Evolutionary conservation across 2,329 filamentous ascomycete species (phyloP), one percentile per base, ranked within the genome.

Genomic region (Tolypocladium ophioglossoides): DNA sequence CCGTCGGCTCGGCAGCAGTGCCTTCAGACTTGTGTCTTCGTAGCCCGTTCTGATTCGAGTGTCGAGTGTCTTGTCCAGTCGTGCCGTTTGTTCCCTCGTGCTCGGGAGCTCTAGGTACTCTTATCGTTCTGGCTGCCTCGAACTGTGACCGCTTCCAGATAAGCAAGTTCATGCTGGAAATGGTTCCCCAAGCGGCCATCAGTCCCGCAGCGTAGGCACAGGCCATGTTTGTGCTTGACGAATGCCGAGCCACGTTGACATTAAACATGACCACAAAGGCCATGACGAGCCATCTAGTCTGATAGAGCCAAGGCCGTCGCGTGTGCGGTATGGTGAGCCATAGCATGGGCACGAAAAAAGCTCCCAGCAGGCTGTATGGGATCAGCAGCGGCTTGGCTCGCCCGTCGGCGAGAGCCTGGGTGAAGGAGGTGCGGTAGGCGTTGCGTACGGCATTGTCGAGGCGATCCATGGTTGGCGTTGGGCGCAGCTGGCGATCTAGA

Each of bases 321-420:
- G 65, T 70, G 60, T 85, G 80, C 1, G 80, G 79, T 56, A 85
- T 71, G 50, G 75, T 68, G 16, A 85, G 72, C 65, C 82, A 86
- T 4, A 80, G 57, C 1, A 75, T 64, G 0, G 79, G 78, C 2
- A 85, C 53, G 44, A 81, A 50, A 47, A 78, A 69, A 32, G 72
- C 62, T 4, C 73, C 75, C 24, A 80, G 55, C 8, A 83, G 55
- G 54, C 73, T 69, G 55, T 78, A 76, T 0, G 80, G 81, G 9
- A 84, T 40, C 20, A 84, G 61, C 20, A 84, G 69, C 2, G 78
- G 80, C 44, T 67, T 68, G 35, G 71, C 63, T 8, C 59, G 64
- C 47, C 76, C 76, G 4, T 72, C 66, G 51, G 67, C 64, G 37
- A 71, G 58, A 46, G 64, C 66, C 2, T 62, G 60, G 47, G 61